Evolutionary conservation across 345 rosid species (phyloP), one percentile per base, ranked within the genome.

Genomic region (Citrus glauca): DNA sequence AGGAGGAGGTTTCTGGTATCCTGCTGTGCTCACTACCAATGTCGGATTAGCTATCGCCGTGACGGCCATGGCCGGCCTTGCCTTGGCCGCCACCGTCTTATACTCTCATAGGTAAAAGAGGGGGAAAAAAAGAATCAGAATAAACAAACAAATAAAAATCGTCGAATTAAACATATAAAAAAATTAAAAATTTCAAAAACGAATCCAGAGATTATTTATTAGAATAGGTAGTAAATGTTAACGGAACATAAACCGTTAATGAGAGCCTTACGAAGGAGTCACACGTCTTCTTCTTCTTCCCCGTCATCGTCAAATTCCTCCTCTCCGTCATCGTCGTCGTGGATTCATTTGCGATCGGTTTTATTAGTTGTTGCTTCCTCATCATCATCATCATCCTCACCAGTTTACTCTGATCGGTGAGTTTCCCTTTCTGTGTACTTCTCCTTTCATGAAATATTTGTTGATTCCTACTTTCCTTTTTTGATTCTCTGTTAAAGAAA

Each of bases 41-140:
- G 93, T 85, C 80, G 86, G 87, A 33, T 63, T 91, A 85, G 90
- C 91, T 72, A 82, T 91, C 56, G 91, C 86, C 69, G 89, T 90
- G 81, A 87, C 91, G 87, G 91, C 88, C 90, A 85, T 91, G 92
- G 94, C 91, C 71, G 93, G 93, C 67, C 80, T 92, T 77, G 93
- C 95, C 85, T 86, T 90, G 81, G 85, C 89, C 79, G 85, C 87
- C 82, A 88, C 93, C 81, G 72, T 88, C 85, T 80, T 85, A 82
- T 91, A 85, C 84, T 88, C 91, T 61, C 88, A 87, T 83, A 88
- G 95, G 92, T 91, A 86, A 65, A 32, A 33, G 7, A 4, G 20
- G 8, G 20, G 7, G 79, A 55, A 40, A 16, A 16, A 53, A 4
- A 53, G 57, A 5, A 19, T 32, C 3, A 13, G 5, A 10, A 50